Evolutionary conservation across 306 rosid genomes (phyloP), one percentile per base, ranked within the genome.

Genomic region (Hippophae gyantsensis): DNA sequence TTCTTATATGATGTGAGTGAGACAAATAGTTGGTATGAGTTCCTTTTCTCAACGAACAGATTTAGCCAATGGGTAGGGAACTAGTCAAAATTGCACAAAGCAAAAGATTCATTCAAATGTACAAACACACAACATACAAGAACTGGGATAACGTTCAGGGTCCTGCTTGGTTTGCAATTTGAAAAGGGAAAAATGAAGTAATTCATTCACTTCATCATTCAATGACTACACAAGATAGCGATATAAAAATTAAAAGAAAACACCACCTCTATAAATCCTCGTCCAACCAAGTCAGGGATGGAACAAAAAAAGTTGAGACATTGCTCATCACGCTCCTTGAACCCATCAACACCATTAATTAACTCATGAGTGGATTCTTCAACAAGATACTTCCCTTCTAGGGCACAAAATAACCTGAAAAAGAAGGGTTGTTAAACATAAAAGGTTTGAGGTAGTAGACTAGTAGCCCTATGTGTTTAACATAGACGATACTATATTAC

Each of bases 241-340:
- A 10, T 2, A 14, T 2, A 12, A 40, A 44, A 48, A 32, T 32
- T n/a, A 27, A 26, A 61, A 48, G 55, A 61, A 27, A 61, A 58
- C 53, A 49, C 59, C 42, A 90, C 95, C 94, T 90, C 89, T 60
- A 90, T 75, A 76, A 90, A 90, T 59, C 97, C 97, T 66, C 95
- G 81, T 73, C 97, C 97, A 58, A 67, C 67, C 48, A 77, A 56
- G 56, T 74, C 65, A 2, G 95, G 94, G 67, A 82, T 70, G 48
- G 72, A 67, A 66, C 95, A 90, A 46, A 86, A 77, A 72, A 90
- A 82, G 67, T 68, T 77, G 56, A 84, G 65, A 71, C 81, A 61
- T 69, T 79, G 88, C 59, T 78, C 76, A 60, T 86, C 81, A 56
- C 71, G 65, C 66, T 75, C 85, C 60, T 43, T 64, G 49, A 67